Evolutionary conservation across 1,139 yeast species (phyloP).

Genomic region (Debaryomycetaceae sp.): DNA sequence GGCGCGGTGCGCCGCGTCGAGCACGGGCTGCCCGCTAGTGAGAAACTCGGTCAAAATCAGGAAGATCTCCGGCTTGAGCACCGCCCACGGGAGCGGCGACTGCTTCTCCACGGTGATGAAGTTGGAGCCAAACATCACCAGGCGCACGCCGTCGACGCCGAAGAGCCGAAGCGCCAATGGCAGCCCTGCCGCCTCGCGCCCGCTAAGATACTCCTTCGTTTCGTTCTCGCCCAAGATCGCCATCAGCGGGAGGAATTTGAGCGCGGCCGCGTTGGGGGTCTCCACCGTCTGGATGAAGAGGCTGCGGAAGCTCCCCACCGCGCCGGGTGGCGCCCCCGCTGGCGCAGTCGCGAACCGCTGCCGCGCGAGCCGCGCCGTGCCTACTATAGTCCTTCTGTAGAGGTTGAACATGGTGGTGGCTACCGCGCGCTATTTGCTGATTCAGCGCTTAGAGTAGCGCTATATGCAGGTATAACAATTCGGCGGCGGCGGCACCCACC

Average conservation of each 20-base stretch:
- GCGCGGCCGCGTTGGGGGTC: conserved; percentile 46
- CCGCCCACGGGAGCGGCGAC: conserved; percentile 58
- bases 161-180: conserved; percentile 53
- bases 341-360: too few relatives aligned
- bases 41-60: conserved; percentile 79
- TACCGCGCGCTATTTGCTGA: too few relatives aligned
- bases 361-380: too few relatives aligned
- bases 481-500: too few relatives aligned
- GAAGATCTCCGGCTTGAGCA: conserved; percentile 84
- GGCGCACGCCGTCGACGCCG: conserved; percentile 47
- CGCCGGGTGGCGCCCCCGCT: too few relatives aligned
- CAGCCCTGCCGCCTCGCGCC: conserved; percentile 52
- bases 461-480: too few relatives aligned
- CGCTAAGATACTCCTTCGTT: conserved; percentile 50
- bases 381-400: too few relatives aligned
- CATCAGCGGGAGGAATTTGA: conserved; percentile 45
- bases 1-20: conserved; percentile 30
- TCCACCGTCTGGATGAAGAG: conserved; percentile 39
- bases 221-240: conserved; percentile 40
- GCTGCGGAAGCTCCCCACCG: conserved; percentile 14
- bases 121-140: conserved; percentile 52
- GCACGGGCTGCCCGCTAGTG: conserved; percentile 66
- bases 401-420: too few relatives aligned
- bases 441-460: too few relatives aligned
- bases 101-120: conserved; percentile 84